Base-by-base conservation (phyloP, 257 asterid species). In the Prunella vulgaris region DNA sequence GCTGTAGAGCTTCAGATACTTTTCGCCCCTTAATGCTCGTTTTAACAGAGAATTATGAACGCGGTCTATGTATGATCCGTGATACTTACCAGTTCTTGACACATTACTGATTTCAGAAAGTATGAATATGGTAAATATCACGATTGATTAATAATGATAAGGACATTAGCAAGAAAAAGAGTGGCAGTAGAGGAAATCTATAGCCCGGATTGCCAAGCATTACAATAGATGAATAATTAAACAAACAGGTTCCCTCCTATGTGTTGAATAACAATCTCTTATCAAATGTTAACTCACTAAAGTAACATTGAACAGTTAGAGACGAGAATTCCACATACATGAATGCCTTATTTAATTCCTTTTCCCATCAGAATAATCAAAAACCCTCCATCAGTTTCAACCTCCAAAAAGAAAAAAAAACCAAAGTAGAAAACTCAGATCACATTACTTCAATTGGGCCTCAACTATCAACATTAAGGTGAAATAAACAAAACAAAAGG, bases 1-100 rank as follows among this genome's bases (percentile, higher is more conserved):
- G 88, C 97, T 89, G 80, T 89, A 89, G n/a, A 94, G 83, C 82
- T 91, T 94, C 46, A 91, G 78, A 77, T 91, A 94, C 75, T 79
- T 87, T 79, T 91, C 92, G 24, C 99, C 98, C 69, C 64, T 78
- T 32, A 94, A 77, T 12, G 56, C 84, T 75, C 48, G 78, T 73
- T 82, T 81, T 74, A 94, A 75, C 35, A 94, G 75, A 76, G 95
- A 86, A 79, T 91, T 86, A 32, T 94, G 99, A 60, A 83, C 20
- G 2, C 92, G 90, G n/a, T 90, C 85, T 66, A 83, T 37, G 73
- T 73, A 77, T 20, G 97, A 77, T 49, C 73, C 78, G 4, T 77
- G 44, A 18, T 61, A 69, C 49, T 79, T 56, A 53, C 60, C 68
- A 12, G 66, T 80, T 72, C 84, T 84, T 14, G 97, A 78, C 63